phyloP scores from a whole-genome alignment of 345 rosid species.

The Hypericum androsaemum region DNA sequence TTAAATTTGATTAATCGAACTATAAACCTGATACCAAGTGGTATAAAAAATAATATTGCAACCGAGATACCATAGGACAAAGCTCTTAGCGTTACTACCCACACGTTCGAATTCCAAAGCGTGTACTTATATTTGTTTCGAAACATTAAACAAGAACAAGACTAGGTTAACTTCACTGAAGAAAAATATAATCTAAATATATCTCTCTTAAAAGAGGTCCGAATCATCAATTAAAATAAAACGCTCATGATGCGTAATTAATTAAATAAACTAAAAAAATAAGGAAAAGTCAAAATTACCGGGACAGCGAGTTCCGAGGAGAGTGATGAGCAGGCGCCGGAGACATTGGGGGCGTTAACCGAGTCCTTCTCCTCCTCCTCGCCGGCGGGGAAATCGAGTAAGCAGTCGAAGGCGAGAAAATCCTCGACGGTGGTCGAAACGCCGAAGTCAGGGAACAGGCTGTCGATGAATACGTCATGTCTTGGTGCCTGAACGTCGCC shows the following conservation, averaged over 20 bases:
- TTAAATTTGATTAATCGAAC: too few relatives aligned
- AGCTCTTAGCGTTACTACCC: too few relatives aligned
- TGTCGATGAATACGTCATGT: slow-evolving; percentile 30
- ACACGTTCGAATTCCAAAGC: too few relatives aligned
- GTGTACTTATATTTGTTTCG: too few relatives aligned
- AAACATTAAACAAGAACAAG: background rate
- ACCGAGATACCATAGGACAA: too few relatives aligned
- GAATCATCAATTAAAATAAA: too few relatives aligned
- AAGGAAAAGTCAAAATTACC: slow-evolving; percentile 9
- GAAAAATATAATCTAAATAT: background rate
- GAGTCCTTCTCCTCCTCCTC: slow-evolving; percentile 26
- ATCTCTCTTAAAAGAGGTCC: too few relatives aligned
- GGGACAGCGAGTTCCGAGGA: slow-evolving; percentile 31
- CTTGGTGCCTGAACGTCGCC: background rate
- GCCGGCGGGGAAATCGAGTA: slow-evolving; percentile 48
- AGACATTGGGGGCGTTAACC: slow-evolving; percentile 25
- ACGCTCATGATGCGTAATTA: too few relatives aligned
- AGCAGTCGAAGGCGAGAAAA: slow-evolving; percentile 52
- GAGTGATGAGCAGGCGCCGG: slow-evolving; percentile 11
- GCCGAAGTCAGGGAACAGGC: slow-evolving; percentile 13
- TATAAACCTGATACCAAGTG: too few relatives aligned
- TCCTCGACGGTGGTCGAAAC: slow-evolving; percentile 29
- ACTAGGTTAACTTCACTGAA: background rate
- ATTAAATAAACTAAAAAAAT: background rate
- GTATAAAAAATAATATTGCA: too few relatives aligned